A percentile compares a stretch with the other conserved stretches of the same genome.
Conservation (phyloP, 768 basidiomycete genomes). For the Panus rudis region DNA sequence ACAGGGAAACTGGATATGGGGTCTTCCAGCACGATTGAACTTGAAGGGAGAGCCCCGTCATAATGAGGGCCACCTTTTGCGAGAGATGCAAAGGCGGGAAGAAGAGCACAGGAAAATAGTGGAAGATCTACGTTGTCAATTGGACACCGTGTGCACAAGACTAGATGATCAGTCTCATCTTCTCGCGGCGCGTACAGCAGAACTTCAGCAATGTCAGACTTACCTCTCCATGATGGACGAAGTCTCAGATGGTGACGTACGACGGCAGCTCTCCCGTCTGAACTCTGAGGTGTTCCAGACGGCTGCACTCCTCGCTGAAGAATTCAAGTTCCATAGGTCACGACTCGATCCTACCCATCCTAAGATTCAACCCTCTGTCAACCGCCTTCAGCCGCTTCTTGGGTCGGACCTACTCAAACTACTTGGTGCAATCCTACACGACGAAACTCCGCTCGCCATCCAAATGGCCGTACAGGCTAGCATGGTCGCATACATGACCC, state of each 20-base stretch:
- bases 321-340: slow-evolving; percentile 27
- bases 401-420: too few species aligned
- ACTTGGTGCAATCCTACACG: neutral
- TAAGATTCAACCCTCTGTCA: too few species aligned
- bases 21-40: too few species aligned
- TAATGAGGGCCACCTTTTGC: too few species aligned
- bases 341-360: too few species aligned
- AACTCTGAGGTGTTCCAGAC: slow-evolving; percentile 43
- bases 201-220: slow-evolving; percentile 38
- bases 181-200: slow-evolving; percentile 33
- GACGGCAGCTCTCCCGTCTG: slow-evolving; percentile 35
- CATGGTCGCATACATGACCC: too few species aligned
- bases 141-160: slow-evolving; percentile 15
- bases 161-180: slow-evolving; percentile 12
- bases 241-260: slow-evolving; percentile 39
- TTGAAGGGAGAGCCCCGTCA: too few species aligned
- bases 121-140: too few species aligned
- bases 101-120: too few species aligned
- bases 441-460: neutral
- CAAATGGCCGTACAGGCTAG: neutral
- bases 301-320: slow-evolving; percentile 40
- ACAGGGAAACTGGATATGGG: too few species aligned
- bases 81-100: too few species aligned
- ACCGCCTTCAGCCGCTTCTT: too few species aligned
- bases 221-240: slow-evolving; percentile 39